Conservation (phyloP, 106 monocot species). For the Dendrobium chrysotoxum region DNA sequence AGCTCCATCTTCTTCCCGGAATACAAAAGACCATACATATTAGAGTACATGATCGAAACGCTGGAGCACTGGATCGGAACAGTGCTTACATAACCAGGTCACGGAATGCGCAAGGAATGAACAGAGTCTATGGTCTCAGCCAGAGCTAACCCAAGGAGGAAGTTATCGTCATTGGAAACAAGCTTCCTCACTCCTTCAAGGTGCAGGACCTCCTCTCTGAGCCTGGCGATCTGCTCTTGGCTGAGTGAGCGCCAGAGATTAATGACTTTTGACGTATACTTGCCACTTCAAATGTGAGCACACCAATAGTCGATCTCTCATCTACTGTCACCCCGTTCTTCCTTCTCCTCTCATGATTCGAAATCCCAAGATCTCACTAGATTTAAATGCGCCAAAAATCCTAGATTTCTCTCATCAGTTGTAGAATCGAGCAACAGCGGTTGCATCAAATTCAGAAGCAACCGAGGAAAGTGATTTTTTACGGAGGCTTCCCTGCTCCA, state of each 20-base stretch:
- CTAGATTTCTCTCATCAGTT: no score
- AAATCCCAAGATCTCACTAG: not conserved
- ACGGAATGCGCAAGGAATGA: constrained; percentile 27
- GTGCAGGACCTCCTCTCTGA: constrained; percentile 26
- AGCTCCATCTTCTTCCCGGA: no score
- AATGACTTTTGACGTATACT: constrained; percentile 39
- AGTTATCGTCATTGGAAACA: constrained; percentile 48
- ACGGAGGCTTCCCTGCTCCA: no score
- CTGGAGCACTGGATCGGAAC: no score
- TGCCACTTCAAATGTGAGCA: constrained; percentile 60
- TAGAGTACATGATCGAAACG: no score
- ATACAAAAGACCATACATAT: no score
- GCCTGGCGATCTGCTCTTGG: constrained; percentile 24
- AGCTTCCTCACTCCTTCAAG: constrained; percentile 57
- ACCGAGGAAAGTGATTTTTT: no score
- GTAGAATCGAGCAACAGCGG: no score
- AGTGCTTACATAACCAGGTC: constrained; percentile 30
- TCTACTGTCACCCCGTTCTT: not conserved
- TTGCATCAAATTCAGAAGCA: no score
- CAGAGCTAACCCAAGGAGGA: constrained; percentile 44
- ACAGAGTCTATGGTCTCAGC: constrained; percentile 52
- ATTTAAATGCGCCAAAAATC: not conserved
- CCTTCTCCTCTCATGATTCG: not conserved
- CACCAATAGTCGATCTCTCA: constrained; percentile 19
- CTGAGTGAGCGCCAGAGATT: constrained; percentile 58